Percentiles rank a stretch among this genome's conserved stretches.
Evolutionary conservation across 2,329 filamentous ascomycete species (phyloP).

Genomic region (Graphilbum fragrans): DNA sequence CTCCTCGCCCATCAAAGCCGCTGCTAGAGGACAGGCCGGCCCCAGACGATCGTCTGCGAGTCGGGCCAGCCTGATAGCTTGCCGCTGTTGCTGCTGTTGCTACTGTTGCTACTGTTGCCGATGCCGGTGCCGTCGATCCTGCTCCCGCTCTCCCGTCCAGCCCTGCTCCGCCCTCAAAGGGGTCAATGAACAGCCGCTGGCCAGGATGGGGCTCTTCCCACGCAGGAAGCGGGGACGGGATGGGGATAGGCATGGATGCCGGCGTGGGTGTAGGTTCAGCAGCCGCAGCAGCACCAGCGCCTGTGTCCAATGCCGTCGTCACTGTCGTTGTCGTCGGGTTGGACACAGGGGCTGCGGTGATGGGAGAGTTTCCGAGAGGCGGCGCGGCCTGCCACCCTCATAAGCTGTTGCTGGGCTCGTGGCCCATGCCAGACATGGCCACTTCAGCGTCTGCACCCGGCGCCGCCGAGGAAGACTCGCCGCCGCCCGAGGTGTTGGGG

Average conservation of each 20-base stretch:
- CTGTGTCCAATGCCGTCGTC: slow-evolving; percentile 12
- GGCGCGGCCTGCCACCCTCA: slow-evolving; percentile 48
- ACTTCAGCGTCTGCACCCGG: slow-evolving; percentile 14
- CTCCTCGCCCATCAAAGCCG: background rate
- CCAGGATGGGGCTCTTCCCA: slow-evolving; percentile 37
- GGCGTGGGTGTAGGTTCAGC: background rate
- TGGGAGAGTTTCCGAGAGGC: slow-evolving; percentile 21
- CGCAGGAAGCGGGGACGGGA: slow-evolving; percentile 4
- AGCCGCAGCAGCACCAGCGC: slow-evolving; percentile 9
- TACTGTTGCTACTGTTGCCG: slow-evolving; percentile 1
- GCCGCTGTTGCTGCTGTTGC: background rate
- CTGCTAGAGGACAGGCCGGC: too few relatives aligned
- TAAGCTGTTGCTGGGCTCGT: slow-evolving; percentile 27
- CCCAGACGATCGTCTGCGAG: too few relatives aligned
- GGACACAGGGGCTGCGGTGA: slow-evolving; percentile 8
- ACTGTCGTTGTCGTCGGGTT: slow-evolving; percentile 11
- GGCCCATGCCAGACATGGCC: slow-evolving; percentile 20
- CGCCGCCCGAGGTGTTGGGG: slow-evolving; percentile 20
- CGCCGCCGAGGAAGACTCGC: background rate
- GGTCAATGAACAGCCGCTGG: slow-evolving; percentile 19
- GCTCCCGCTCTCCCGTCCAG: background rate
- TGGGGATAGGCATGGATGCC: background rate
- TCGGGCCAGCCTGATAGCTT: too few relatives aligned
- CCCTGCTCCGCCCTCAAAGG: slow-evolving; percentile 8
- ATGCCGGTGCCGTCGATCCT: slow-evolving; percentile 8